phyloP scores from a whole-genome alignment of 805 yeast species.

The Candida taoyuanica region DNA sequence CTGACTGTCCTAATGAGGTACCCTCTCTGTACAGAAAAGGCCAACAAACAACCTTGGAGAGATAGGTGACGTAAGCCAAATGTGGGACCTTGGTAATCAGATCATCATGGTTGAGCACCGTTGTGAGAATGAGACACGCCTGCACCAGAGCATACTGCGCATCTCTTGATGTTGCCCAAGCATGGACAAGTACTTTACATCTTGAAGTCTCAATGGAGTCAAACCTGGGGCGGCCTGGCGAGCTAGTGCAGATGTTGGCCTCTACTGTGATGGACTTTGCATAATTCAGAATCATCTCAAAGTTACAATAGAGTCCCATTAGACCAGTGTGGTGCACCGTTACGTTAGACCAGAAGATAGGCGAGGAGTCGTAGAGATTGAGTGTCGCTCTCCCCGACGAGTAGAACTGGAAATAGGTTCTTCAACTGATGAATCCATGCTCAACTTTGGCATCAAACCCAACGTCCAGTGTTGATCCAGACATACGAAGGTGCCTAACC shows the following conservation, averaged over 20 bases:
- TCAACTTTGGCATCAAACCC: constrained; percentile 27
- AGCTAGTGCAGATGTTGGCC: not conserved
- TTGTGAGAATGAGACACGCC: constrained; percentile 28
- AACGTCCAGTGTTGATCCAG: constrained; percentile 1
- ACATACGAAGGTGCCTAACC: constrained; percentile 25
- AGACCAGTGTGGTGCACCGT: constrained; percentile 27
- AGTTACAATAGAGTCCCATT: constrained; percentile 28
- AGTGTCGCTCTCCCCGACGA: constrained; percentile 7
- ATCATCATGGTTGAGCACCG: constrained; percentile 23
- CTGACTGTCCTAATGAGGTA: not conserved
- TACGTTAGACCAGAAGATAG: constrained; percentile 32
- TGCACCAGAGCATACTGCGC: constrained; percentile 26
- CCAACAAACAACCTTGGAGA: constrained; percentile 23
- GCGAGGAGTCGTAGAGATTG: constrained; percentile 32
- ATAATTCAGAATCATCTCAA: constrained; percentile 18
- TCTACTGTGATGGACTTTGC: constrained; percentile 8
- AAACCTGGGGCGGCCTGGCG: constrained; percentile 11
- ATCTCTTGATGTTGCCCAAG: constrained; percentile 28
- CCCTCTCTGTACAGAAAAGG: constrained; percentile 10
- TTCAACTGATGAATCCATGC: constrained; percentile 32
- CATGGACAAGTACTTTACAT: constrained; percentile 9
- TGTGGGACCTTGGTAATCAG: constrained; percentile 25
- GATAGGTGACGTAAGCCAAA: constrained; percentile 19
- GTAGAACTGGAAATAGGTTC: constrained; percentile 29
- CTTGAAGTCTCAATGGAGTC: constrained; percentile 14